These are phyloP conservation scores for Chlamydomonas reinhardtii DNA, from an alignment of 163 green algal species.

Conservation along the genomic window DNA sequence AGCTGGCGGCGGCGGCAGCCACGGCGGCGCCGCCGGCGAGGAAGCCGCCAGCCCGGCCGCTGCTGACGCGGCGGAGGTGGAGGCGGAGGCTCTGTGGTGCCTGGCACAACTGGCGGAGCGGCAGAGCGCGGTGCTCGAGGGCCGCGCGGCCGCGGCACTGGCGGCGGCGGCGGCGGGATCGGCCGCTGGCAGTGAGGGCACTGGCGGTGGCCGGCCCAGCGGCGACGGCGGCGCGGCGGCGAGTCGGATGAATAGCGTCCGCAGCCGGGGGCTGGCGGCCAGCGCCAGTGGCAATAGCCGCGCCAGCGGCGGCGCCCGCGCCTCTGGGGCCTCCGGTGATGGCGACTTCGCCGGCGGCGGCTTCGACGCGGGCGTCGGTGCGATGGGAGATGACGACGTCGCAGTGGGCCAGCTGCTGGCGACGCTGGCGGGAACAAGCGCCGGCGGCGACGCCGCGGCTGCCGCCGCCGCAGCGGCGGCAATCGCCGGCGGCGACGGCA, in stretches of 20 bases:
- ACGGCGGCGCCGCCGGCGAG: neutral
- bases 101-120: conserved; percentile 44
- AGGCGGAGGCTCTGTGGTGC: conserved; percentile 47
- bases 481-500: neutral
- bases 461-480: neutral
- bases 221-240: neutral
- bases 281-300: too few relatives aligned
- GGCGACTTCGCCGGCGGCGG: too few relatives aligned
- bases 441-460: neutral
- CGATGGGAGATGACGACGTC: too few relatives aligned
- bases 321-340: too few relatives aligned
- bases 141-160: neutral
- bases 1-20: neutral
- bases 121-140: conserved; percentile 37
- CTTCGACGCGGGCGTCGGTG: too few relatives aligned
- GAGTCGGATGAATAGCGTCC: neutral
- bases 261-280: neutral
- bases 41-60: neutral
- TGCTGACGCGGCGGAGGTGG: neutral
- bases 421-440: neutral
- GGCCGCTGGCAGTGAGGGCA: neutral
- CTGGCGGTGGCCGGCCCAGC: neutral
- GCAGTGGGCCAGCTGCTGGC: conserved; percentile 25
- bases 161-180: neutral
- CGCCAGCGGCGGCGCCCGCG: too few relatives aligned